Evolutionary conservation across 371 early-diverging fungal species (phyloP), one percentile per base, ranked within the genome.

Genomic region (Apophysomyces sp.): DNA sequence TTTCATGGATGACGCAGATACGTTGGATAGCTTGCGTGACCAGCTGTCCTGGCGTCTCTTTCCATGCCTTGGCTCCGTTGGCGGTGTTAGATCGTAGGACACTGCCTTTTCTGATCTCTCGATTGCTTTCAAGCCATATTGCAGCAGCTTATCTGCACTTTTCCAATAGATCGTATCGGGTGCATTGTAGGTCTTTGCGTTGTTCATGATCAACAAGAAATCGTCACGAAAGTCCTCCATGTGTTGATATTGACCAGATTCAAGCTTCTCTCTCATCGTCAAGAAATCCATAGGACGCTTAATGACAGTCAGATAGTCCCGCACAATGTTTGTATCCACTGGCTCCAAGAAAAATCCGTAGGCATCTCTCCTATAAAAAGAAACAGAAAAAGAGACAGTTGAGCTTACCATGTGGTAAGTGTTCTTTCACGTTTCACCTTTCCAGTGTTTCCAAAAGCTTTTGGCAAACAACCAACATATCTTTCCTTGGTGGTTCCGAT

Each of bases 331-430:
- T 13, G 86, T 82, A 68, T 94, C 89, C n/a, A 95, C 95, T 24
- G 94, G 94, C 31, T 89, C 86, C 15, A 89, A 64, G 63, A 95
- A 95, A 54, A 93, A 85, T 0, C 92, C 90, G 70, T 93, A 92
- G 0, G 76, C 75, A 68, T 90, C 86, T 26, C 69, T 61, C 55
- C 78, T 80, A 39, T 41, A 51, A 44, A 57, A n/a, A n/a, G n/a
- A n/a, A n/a, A n/a, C n/a, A 34, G 39, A 40, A 26, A 30, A 27
- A 31, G 32, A 53, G 39, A 39, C 29, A 41, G 34, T 32, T 49
- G 26, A 52, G 9, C 8, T 44, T 21, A 37, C 37, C 37, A 11
- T 9, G n/a, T n/a, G n/a, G n/a, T n/a, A n/a, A n/a, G 15, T 13
- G 11, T 51, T 7, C 12, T 41, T 37, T 6, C 41, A 37, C 30